Evolutionary conservation across 495 filamentous ascomycete genomes (phyloP).

Genomic region (Letharia lupina): DNA sequence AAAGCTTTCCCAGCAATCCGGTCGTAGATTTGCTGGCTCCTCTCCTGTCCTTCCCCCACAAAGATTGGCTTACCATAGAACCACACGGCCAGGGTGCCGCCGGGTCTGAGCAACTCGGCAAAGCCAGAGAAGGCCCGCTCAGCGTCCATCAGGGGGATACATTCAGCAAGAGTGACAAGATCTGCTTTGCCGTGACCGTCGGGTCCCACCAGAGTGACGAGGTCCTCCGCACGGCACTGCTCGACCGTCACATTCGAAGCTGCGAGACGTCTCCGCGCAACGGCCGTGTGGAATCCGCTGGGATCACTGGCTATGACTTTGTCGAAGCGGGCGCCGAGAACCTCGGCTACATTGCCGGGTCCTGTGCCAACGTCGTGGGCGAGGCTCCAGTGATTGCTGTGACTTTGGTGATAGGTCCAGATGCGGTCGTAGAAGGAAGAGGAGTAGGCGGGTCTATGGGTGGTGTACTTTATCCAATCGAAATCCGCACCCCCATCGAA

Average conservation of each 20-base stretch:
- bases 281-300: conserved; percentile 19
- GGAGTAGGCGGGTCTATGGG: conserved; percentile 22
- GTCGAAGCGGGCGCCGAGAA: conserved; percentile 21
- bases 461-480: conserved; percentile 23
- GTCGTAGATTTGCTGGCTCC: conserved; percentile 22
- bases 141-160: conserved; percentile 28
- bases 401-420: conserved; percentile 19
- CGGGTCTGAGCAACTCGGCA: conserved; percentile 22
- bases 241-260: conserved; percentile 16
- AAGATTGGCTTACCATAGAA: conserved; percentile 31
- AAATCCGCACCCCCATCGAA: conserved; percentile 9
- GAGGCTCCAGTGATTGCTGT: conserved; percentile 10
- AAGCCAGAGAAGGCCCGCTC: conserved; percentile 22
- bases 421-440: conserved; percentile 21
- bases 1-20: conserved; percentile 21
- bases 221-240: conserved; percentile 22
- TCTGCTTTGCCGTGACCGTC: conserved; percentile 20
- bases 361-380: conserved; percentile 31
- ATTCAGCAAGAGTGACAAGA: conserved; percentile 27
- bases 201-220: conserved; percentile 15
- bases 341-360: conserved; percentile 25
- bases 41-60: conserved; percentile 16
- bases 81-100: conserved; percentile 30
- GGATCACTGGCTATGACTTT: conserved; percentile 28
- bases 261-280: conserved; percentile 19